Base-by-base conservation (phyloP, 345 rosid genomes). In the Psidium guajava region DNA sequence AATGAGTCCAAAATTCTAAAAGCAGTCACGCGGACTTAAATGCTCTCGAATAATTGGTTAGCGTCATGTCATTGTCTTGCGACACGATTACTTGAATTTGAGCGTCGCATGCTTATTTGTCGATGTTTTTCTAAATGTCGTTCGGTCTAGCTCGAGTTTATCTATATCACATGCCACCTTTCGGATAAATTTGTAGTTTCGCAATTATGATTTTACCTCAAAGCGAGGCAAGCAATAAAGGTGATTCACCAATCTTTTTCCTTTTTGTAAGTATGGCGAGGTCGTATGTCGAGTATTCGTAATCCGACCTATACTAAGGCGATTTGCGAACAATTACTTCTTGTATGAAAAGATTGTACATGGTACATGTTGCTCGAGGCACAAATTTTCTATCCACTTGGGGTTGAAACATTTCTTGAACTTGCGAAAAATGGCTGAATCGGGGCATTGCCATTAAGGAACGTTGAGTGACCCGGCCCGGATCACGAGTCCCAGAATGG, bases 391-490 rank as follows among this genome's bases (percentile, higher is more conserved):
- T 6, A 28, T 28, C 75, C 1, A 28, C 22, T 64, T 7, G 42
- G 22, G 75, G 22, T 36, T 40, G 5, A 16, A 15, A 15, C 42
- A 28, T 64, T 1, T 64, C 22, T 28, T 15, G 22, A 61, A 61
- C 21, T 61, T 27, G 5, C 40, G 50, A 9, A 61, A 7, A 10
- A 36, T 0, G 3, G 42, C 3, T 7, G 32, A 7, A 28, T 15
- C 21, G 5, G 0, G 0, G 42, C 6, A 28, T 15, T 15, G 6
- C 2, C 74, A 3, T 4, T 28, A 7, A 28, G 0, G 6, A 28
- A 15, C 3, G n/a, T 32, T 16, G 44, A 18, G 9, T 5, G 47
- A 69, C 47, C 47, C 13, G 47, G 47, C 25, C 77, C 11, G 25
- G 18, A 1, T 69, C 25, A 36, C 25, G 7, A 36, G 47, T 69